phyloP scores from a whole-genome alignment of 2,329 filamentous ascomycete species.

The Penicillium hordei region DNA sequence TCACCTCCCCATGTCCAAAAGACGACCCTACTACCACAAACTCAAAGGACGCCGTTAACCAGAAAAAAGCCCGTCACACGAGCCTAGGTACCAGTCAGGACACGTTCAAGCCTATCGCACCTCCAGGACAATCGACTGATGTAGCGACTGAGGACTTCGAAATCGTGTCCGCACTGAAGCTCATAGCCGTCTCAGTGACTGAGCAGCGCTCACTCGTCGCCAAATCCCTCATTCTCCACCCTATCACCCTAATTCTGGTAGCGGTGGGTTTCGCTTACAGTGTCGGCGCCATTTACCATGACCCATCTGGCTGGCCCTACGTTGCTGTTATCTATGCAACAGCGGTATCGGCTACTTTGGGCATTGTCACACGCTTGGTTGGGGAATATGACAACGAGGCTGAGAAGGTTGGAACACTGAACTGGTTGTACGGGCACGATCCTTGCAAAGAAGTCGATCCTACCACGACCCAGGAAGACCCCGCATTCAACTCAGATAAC shows the following conservation, averaged over 20 bases:
- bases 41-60: not conserved
- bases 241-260: constrained; percentile 47
- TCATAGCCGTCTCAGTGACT: constrained; percentile 78
- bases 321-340: constrained; percentile 47
- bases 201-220: constrained; percentile 74
- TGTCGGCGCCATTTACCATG: constrained; percentile 41
- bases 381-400: constrained; percentile 63
- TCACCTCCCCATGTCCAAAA: not conserved
- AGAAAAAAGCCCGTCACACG: not conserved
- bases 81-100: constrained; percentile 32
- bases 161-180: constrained; percentile 65
- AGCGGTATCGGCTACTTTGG: constrained; percentile 62
- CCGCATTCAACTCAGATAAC: not conserved
- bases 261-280: constrained; percentile 41
- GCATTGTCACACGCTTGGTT: constrained; percentile 61
- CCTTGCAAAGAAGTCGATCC: constrained; percentile 54
- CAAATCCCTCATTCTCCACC: constrained; percentile 62
- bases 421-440: constrained; percentile 58
- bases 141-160: constrained; percentile 42
- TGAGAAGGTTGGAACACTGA: constrained; percentile 58
- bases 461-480: not conserved
- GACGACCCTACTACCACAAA: not conserved
- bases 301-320: constrained; percentile 23
- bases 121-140: constrained; percentile 16
- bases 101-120: constrained; percentile 32